Conservation (phyloP, 78 protist species). For the Protostelium mycophagum region DNA sequence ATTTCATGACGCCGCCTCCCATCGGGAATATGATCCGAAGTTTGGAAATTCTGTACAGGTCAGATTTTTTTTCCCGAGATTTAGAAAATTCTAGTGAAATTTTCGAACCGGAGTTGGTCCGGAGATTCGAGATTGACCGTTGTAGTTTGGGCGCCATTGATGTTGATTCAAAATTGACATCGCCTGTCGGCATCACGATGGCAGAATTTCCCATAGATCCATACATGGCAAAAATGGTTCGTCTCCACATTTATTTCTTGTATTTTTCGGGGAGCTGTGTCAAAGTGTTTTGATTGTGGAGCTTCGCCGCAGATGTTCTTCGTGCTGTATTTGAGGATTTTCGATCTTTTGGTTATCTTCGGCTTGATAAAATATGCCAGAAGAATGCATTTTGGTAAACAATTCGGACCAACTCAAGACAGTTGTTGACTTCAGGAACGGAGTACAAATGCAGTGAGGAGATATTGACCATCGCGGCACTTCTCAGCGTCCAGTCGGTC, state of each 20-base stretch:
- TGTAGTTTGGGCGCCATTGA: constrained; percentile 85
- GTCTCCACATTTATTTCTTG: background rate
- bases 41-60: constrained; percentile 53
- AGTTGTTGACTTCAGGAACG: constrained; percentile 47
- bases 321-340: too few relatives aligned
- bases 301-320: too few relatives aligned
- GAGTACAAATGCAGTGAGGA: constrained; percentile 65
- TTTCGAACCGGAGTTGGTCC: too few relatives aligned
- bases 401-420: too few relatives aligned
- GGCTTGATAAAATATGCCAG: too few relatives aligned
- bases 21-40: constrained; percentile 34
- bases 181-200: constrained; percentile 72
- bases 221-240: constrained; percentile 23
- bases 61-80: too few relatives aligned
- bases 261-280: background rate
- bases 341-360: too few relatives aligned
- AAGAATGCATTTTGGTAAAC: too few relatives aligned
- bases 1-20: constrained; percentile 83
- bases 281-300: background rate
- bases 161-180: constrained; percentile 39
- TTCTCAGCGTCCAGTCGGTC: constrained; percentile 61
- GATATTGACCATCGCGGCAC: constrained; percentile 63
- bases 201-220: constrained; percentile 84
- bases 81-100: too few relatives aligned
- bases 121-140: too few relatives aligned